These are phyloP conservation scores for Blastocystis sp. DNA, from an alignment of 352 stramenopile species.

Conservation along the genomic window DNA sequence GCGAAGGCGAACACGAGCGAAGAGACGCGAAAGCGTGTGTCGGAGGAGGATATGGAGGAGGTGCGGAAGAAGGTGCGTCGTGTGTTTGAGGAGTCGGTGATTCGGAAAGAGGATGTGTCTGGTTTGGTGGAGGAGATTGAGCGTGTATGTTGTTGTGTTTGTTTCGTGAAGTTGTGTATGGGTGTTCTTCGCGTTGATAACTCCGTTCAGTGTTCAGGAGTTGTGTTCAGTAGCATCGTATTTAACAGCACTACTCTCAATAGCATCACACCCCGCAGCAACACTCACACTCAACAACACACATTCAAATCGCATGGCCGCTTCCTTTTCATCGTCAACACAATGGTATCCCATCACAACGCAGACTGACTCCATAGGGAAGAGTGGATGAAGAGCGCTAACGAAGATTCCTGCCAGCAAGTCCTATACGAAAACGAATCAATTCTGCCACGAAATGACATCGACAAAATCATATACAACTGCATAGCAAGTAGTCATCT, in stretches of 20 bases:
- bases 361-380: slow-evolving; percentile 1
- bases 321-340: slow-evolving; percentile 48
- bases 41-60: neutral
- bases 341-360: slow-evolving; percentile 6
- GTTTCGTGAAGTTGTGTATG: neutral
- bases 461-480: slow-evolving; percentile 14
- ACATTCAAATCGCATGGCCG: no score
- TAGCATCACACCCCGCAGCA: no score
- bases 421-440: slow-evolving; percentile 20
- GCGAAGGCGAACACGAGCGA: slow-evolving; percentile 40
- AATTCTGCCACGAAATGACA: slow-evolving; percentile 2
- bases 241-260: neutral
- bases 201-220: no score
- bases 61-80: neutral
- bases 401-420: neutral
- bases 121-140: neutral
- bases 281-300: no score
- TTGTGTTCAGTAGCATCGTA: neutral
- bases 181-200: no score
- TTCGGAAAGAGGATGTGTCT: neutral
- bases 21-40: slow-evolving; percentile 4
- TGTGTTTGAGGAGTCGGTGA: neutral
- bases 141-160: slow-evolving; percentile 16
- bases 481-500: slow-evolving; percentile 13
- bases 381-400: slow-evolving; percentile 35